Conservation (phyloP, 768 basidiomycete genomes). For the Serendipita sp. region DNA sequence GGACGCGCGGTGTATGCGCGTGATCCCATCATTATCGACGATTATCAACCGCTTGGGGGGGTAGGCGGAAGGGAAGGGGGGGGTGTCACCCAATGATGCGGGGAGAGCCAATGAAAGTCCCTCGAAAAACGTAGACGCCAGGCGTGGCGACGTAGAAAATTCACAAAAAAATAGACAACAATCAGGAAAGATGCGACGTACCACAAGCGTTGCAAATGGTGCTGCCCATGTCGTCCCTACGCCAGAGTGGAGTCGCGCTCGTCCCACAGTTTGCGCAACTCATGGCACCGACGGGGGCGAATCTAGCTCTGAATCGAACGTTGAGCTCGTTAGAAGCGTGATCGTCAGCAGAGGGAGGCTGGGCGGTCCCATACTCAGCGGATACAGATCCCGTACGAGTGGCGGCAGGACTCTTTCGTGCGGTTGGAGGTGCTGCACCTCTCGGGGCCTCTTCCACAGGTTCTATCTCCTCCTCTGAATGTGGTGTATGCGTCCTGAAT, state of each 20-base stretch:
- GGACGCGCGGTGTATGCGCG: background rate
- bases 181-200: conserved; percentile 28
- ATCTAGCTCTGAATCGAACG: conserved; percentile 1
- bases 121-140: background rate
- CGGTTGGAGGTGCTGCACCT: conserved; percentile 10
- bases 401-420: conserved; percentile 16
- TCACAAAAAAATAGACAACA: conserved; percentile 16
- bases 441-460: background rate
- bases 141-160: conserved; percentile 11
- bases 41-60: background rate
- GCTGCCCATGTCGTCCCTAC: conserved; percentile 78
- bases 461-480: no score
- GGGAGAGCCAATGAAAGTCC: background rate
- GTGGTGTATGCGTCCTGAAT: background rate
- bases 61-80: background rate
- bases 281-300: conserved; percentile 48
- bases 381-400: conserved; percentile 8
- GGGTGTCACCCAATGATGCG: no score
- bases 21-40: conserved; percentile 1
- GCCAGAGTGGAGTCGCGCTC: conserved; percentile 79
- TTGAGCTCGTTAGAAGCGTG: background rate
- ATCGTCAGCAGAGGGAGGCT: background rate
- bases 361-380: background rate
- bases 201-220: conserved; percentile 93
- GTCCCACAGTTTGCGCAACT: conserved; percentile 82